Base-by-base conservation (phyloP, 2,329 filamentous ascomycete genomes). In the Nemania sp. region DNA sequence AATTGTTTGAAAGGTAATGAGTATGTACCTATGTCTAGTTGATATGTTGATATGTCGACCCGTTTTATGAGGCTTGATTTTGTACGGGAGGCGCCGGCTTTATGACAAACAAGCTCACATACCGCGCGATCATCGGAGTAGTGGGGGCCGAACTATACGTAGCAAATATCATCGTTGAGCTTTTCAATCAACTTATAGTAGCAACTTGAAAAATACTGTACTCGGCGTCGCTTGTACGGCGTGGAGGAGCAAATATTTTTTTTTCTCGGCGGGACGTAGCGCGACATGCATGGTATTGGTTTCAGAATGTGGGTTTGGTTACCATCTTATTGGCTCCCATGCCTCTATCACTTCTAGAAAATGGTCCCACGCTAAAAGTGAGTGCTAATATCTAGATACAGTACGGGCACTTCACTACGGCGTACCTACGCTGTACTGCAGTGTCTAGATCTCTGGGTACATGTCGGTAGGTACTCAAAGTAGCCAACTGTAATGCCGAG, bases 251-350 rank as follows among this genome's bases (percentile, higher is more conserved):
- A 32, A 10, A 27, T 47, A 54, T 32, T 53, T 49, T 5, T 4
- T 45, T 1, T n/a, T 20, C 10, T 41, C 24, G 22, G 32, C 41
- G 41, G 38, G 38, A 45, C 18, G 58, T 7, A 54, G 18, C 32
- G n/a, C 29, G 26, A 38, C 8, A 38, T 45, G 45, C 26, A 20
- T 43, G 32, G n/a, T 32, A 38, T 62, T 32, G 41, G 61, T 68
- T 61, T 68, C 43, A 64, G 43, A 35, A 32, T 20, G 51, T 24
- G 7, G 54, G 32, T 49, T 32, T 45, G 13, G 53, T 29, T 10
- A 18, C 41, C 27, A 45, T 26, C 38, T 26, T 5, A 51, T 62
- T 56, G 52, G 29, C 27, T 51, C 45, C 2, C 0, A 15, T 7
- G 15, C 32, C 32, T 45, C 38, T 54, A 13, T 47, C 24, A 47